Evolutionary conservation across 2,329 filamentous ascomycete species (phyloP), one percentile per base, ranked within the genome.

Genomic region (Phialophora verrucosa): DNA sequence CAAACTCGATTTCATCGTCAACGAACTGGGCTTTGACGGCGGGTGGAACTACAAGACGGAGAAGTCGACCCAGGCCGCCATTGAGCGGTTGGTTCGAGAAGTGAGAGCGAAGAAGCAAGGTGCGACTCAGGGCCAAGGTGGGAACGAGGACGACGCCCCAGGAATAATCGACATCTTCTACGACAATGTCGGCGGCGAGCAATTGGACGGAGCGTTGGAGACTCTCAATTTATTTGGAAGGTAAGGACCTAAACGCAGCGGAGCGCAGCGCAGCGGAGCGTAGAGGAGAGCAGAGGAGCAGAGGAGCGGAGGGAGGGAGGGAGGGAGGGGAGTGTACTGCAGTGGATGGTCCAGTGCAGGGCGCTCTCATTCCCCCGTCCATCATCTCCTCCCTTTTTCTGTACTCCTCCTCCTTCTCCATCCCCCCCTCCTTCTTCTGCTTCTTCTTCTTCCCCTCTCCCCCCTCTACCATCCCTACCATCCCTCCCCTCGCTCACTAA

Each of bases 21-120:
- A 90, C 62, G 87, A 90, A 57, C 84, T 93, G 38, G 83, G 83
- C 29, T 93, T 92, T 75, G 89, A 92, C 74, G 84, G 78, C 17
- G 92, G 88, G 8, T 95, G 94, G 73, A 95, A 96, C 83, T 96
- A 96, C 84, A 94, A 95, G 85, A 93, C 87, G 71, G 91, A 95
- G 81, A 86, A 84, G 71, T 64, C 56, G 11, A 85, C 91, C 0
- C 75, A 79, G 0, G 88, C 89, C 11, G 91, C 91, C 0, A 83
- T 96, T 63, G 78, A 82, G 70, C 84, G 90, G 65, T 83, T 95
- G 20, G 90, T 90, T 0, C 27, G 31, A 1, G 59, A 61, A 23
- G n/a, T 54, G n/a, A 93, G 87, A 72, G 91, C 94, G 81, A 86
- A 84, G 72, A 61, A 58, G 23, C 23, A 25, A 25, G 23, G 23